Conservation (phyloP, 2,329 filamentous ascomycete species). For the Lachnellula arida region DNA sequence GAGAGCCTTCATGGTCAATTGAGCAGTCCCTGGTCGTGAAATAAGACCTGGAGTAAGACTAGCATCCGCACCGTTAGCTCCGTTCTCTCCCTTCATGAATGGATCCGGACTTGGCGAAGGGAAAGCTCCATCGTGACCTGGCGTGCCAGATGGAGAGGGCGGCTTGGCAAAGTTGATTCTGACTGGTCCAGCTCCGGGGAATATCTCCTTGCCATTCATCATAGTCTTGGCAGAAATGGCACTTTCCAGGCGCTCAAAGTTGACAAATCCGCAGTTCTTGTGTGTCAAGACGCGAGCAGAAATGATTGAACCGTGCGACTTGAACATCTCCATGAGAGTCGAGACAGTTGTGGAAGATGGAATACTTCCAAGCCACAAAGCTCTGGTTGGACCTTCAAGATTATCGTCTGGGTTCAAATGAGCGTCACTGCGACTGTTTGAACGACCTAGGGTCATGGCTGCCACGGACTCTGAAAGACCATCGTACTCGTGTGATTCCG, state of each 20-base stretch:
- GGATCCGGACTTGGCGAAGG: constrained; percentile 90
- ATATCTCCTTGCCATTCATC: constrained; percentile 96
- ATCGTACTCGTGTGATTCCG: constrained; percentile 74
- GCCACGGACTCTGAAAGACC: constrained; percentile 79
- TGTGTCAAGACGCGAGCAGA: constrained; percentile 92
- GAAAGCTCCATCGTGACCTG: constrained; percentile 81
- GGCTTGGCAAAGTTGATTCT: constrained; percentile 98
- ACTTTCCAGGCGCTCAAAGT: constrained; percentile 88
- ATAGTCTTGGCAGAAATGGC: constrained; percentile 82
- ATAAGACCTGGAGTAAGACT: constrained; percentile 35
- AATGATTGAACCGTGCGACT: constrained; percentile 83
- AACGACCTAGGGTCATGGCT: constrained; percentile 66
- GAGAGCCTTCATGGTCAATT: constrained; percentile 67
- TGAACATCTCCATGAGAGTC: constrained; percentile 91
- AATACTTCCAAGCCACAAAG: constrained; percentile 95
- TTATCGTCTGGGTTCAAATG: constrained; percentile 74
- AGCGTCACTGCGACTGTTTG: constrained; percentile 61
- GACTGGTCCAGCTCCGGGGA: constrained; percentile 90
- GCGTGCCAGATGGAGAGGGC: constrained; percentile 82
- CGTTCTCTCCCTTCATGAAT: constrained; percentile 54
- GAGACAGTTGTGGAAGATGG: constrained; percentile 95
- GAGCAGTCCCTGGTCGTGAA: constrained; percentile 41
- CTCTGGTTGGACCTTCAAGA: constrained; percentile 84
- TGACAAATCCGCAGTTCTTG: constrained; percentile 99
- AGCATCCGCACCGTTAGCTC: constrained; percentile 34